Evolutionary conservation across 176 grass and related monocot genomes (phyloP).

Genomic region (Aegilops umbellulata): DNA sequence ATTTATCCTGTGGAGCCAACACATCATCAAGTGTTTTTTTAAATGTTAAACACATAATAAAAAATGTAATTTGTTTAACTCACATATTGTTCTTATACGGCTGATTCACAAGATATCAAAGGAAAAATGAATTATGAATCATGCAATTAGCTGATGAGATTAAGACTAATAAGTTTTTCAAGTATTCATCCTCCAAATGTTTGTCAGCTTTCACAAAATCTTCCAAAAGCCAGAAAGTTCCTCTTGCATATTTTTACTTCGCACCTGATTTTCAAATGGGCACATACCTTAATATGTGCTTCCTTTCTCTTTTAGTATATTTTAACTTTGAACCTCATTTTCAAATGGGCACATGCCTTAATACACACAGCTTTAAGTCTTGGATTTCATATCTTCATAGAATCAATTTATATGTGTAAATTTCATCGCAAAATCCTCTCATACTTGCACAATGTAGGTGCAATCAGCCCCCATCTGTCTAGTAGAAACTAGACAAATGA

Average conservation of each 20-base stretch:
- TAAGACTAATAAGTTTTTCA: background rate
- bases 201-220: background rate
- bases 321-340: background rate
- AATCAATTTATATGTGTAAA: background rate
- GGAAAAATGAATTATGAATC: background rate
- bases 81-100: background rate
- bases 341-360: background rate
- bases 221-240: background rate
- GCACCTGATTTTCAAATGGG: background rate
- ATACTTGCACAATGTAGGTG: background rate
- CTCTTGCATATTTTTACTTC: background rate
- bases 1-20: background rate
- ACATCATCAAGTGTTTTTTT: background rate
- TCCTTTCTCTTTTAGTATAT: background rate
- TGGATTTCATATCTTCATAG: background rate
- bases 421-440: background rate
- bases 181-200: background rate
- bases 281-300: background rate
- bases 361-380: conserved; percentile 9
- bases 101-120: background rate
- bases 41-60: background rate
- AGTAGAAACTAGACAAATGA: background rate
- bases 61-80: background rate
- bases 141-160: conserved; percentile 2
- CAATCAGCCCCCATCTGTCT: background rate